phyloP scores from a whole-genome alignment of 192 early-diverging fungal genomes.

The Entrophospora sp. region DNA sequence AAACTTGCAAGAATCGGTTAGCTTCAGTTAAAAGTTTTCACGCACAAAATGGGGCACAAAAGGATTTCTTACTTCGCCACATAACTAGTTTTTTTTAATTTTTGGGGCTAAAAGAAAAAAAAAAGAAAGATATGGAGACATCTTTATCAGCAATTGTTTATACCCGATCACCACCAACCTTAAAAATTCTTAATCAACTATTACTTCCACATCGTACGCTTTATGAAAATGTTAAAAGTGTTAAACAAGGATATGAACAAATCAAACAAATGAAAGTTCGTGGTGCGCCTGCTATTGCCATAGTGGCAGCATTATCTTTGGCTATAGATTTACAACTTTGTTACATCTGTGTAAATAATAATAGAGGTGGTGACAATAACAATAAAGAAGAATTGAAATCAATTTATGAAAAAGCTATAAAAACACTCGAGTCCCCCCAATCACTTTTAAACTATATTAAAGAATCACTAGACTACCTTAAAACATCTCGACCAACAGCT shows the following conservation, averaged over 20 bases:
- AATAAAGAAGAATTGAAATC: no score
- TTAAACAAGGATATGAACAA: constrained; percentile 68
- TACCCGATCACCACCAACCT: constrained; percentile 27
- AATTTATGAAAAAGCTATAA: no score
- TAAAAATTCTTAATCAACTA: constrained; percentile 88
- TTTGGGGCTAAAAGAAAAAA: no score
- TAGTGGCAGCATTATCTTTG: constrained; percentile 84
- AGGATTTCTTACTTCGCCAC: no score
- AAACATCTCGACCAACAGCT: constrained; percentile 88
- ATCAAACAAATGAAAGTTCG: constrained; percentile 91
- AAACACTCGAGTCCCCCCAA: background rate
- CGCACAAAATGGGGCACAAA: no score
- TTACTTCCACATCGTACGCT: constrained; percentile 75
- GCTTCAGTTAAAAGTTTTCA: no score
- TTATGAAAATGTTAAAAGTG: constrained; percentile 58
- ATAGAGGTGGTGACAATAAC: no score
- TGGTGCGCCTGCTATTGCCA: constrained; percentile 93
- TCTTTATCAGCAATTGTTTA: no score
- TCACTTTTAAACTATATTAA: constrained; percentile 36
- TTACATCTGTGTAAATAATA: constrained; percentile 17
- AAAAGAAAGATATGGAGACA: no score
- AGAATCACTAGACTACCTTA: constrained; percentile 61
- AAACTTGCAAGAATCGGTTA: no score
- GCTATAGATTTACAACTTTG: constrained; percentile 61
- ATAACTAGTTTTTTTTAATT: no score